A percentile compares a stretch with the other conserved stretches of the same genome.
These are phyloP conservation scores for Apophysomyces elegans DNA, from an alignment of 371 early-diverging fungal species.

Conservation along the genomic window DNA sequence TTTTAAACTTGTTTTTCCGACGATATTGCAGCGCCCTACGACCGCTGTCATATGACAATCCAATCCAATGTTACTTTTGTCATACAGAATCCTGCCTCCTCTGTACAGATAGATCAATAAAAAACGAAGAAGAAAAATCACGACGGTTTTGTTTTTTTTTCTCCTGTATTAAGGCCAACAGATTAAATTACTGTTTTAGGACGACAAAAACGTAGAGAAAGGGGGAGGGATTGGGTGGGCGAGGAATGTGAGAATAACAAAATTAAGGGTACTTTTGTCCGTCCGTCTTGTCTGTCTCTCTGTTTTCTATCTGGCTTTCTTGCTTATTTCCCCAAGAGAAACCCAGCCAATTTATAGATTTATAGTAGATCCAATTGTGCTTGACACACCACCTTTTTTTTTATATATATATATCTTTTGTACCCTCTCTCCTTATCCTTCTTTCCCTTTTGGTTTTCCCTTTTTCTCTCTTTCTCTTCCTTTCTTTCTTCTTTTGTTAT, in stretches of 20 bases:
- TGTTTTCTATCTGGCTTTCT: too few species aligned
- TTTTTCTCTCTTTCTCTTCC: slow-evolving; percentile 2
- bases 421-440: slow-evolving; percentile 5
- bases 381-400: not conserved
- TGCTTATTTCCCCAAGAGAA: not conserved
- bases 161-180: slow-evolving; percentile 1
- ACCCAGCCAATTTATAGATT: slow-evolving; percentile 2
- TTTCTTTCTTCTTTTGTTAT: slow-evolving; percentile 3
- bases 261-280: not conserved
- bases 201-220: slow-evolving; percentile 5
- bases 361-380: not conserved
- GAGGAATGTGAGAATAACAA: slow-evolving; percentile 2
- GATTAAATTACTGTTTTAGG: slow-evolving; percentile 1
- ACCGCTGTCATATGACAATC: slow-evolving; percentile 23
- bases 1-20: not conserved
- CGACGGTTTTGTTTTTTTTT: not conserved
- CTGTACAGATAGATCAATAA: slow-evolving; percentile 1
- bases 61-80: slow-evolving; percentile 21
- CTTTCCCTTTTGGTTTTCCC: slow-evolving; percentile 3
- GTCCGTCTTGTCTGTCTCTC: too few species aligned
- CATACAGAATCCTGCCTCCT: slow-evolving; percentile 1
- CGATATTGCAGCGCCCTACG: slow-evolving; percentile 31
- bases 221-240: not conserved
- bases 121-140: not conserved
- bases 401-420: slow-evolving; percentile 7